Conservation (phyloP, 495 filamentous ascomycete species). For the Aspergillus carlsbadensis region DNA sequence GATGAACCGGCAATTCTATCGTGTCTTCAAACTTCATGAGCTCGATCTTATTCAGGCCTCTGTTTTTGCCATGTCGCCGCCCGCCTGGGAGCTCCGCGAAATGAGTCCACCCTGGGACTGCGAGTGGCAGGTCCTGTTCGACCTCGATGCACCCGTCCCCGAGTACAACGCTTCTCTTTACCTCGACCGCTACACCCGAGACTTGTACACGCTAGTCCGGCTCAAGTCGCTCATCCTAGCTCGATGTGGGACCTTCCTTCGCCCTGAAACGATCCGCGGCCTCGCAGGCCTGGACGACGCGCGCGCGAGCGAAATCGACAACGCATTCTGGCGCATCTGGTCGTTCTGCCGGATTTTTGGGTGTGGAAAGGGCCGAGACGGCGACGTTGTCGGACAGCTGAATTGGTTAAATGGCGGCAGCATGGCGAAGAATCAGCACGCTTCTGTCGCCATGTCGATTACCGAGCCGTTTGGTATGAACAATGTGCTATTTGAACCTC, state of each 20-base stretch:
- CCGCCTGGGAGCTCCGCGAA: constrained; percentile 66
- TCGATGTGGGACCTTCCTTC: constrained; percentile 58
- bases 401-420: constrained; percentile 64
- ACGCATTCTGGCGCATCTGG: constrained; percentile 70
- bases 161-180: constrained; percentile 60
- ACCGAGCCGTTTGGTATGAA: constrained; percentile 51
- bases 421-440: constrained; percentile 38
- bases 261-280: constrained; percentile 55
- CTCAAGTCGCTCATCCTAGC: constrained; percentile 60
- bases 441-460: constrained; percentile 31
- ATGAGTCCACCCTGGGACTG: constrained; percentile 56
- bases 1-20: constrained; percentile 58
- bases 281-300: constrained; percentile 50
- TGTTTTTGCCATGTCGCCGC: constrained; percentile 56
- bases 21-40: constrained; percentile 60
- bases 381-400: constrained; percentile 61
- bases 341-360: constrained; percentile 70
- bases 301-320: constrained; percentile 56
- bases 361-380: constrained; percentile 56
- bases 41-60: constrained; percentile 54
- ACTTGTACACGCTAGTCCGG: constrained; percentile 57
- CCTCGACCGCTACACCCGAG: constrained; percentile 54
- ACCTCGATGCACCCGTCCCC: constrained; percentile 48
- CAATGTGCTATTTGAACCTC: constrained; percentile 56
- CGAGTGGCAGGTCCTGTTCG: constrained; percentile 39